These are phyloP conservation scores for Heracleum sosnowskyi DNA, from an alignment of 129 eudicot species.

Conservation along the genomic window DNA sequence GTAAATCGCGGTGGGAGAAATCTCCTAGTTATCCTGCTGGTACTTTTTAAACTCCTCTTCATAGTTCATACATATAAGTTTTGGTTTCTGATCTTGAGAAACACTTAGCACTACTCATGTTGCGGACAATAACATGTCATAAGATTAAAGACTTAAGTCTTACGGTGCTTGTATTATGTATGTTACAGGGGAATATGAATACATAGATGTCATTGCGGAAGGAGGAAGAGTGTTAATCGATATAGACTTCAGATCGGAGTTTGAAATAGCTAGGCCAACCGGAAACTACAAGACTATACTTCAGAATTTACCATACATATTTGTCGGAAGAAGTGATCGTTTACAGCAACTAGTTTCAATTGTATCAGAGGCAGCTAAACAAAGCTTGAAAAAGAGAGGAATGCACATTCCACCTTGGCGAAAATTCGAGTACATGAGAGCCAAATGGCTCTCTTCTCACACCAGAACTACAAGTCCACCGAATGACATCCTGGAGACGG, in stretches of 20 bases:
- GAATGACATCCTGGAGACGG: neutral
- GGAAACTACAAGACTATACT: slow-evolving; percentile 27
- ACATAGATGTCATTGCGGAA: slow-evolving; percentile 36
- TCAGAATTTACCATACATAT: slow-evolving; percentile 34
- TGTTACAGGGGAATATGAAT: slow-evolving; percentile 44
- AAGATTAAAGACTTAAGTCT: neutral
- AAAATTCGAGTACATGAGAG: slow-evolving; percentile 33
- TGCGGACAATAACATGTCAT: neutral
- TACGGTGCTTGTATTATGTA: neutral
- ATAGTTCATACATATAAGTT: neutral
- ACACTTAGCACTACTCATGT: too few species aligned
- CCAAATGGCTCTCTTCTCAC: slow-evolving; percentile 43
- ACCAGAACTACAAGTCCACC: neutral
- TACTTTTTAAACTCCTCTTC: slow-evolving; percentile 7
- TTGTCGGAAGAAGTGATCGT: slow-evolving; percentile 47
- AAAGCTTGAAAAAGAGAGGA: slow-evolving; percentile 46
- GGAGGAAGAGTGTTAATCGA: slow-evolving; percentile 37
- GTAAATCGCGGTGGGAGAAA: slow-evolving; percentile 88
- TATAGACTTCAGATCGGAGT: slow-evolving; percentile 53
- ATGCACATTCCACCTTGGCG: slow-evolving; percentile 52
- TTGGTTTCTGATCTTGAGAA: too few species aligned
- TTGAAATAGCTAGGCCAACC: slow-evolving; percentile 46
- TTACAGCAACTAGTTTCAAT: slow-evolving; percentile 25
- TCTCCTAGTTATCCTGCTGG: slow-evolving; percentile 68
- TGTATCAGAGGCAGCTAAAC: slow-evolving; percentile 34